Evolutionary conservation across 176 grass and related monocot species (phyloP).

Genomic region (Coix lacrymajobi): DNA sequence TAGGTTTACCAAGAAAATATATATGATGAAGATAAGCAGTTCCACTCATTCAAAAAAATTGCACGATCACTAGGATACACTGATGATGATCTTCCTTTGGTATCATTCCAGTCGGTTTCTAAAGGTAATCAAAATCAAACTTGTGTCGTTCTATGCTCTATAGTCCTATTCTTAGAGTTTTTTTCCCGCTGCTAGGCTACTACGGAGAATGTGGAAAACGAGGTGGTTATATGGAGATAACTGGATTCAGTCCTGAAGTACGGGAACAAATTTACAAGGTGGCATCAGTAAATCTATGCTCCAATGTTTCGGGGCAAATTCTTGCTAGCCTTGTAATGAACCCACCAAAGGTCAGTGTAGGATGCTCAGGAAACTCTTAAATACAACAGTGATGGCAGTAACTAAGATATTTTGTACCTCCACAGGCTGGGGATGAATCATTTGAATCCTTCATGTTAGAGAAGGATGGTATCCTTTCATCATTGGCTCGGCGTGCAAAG

Average conservation of each 20-base stretch:
- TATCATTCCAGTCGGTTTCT: conserved; percentile 90
- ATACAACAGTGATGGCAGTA: background rate
- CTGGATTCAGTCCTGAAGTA: conserved; percentile 82
- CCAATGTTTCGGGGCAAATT: conserved; percentile 91
- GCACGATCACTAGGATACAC: conserved; percentile 78
- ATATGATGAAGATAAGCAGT: conserved; percentile 83
- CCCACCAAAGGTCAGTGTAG: conserved; percentile 77
- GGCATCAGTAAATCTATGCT: conserved; percentile 96
- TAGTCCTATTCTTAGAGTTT: background rate
- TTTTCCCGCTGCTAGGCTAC: conserved; percentile 50
- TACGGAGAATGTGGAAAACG: conserved; percentile 98
- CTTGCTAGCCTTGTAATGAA: conserved; percentile 96
- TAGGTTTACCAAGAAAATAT: conserved; percentile 98
- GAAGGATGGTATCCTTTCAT: conserved; percentile 80
- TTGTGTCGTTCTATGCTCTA: background rate
- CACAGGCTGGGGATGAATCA: conserved; percentile 89
- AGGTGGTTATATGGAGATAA: conserved; percentile 98
- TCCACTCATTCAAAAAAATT: conserved; percentile 95
- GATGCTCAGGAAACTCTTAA: background rate
- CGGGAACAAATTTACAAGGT: conserved; percentile 99
- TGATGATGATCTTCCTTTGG: conserved; percentile 73
- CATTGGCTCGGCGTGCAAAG: conserved; percentile 81
- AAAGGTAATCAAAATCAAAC: conserved; percentile 56
- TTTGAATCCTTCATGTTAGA: conserved; percentile 81
- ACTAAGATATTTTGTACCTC: conserved; percentile 10